Evolutionary conservation across 805 yeast species (phyloP).

Genomic region (Blastobotrys robertii): DNA sequence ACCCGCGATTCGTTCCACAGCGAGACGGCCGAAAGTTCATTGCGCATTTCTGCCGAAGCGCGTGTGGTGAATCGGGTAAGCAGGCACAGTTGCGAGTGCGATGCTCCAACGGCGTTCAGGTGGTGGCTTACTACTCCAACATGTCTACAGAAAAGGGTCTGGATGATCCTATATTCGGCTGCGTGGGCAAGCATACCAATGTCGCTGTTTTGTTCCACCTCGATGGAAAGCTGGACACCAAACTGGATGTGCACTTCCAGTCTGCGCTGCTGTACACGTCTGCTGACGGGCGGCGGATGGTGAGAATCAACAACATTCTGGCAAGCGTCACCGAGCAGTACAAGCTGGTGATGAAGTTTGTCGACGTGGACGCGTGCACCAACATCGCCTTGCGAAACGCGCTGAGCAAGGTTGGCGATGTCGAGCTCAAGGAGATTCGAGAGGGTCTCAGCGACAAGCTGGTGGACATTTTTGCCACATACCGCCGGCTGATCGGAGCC

Average conservation of each 20-base stretch:
- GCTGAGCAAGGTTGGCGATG: slow-evolving; percentile 31
- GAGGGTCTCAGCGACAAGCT: slow-evolving; percentile 44
- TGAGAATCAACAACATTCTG: slow-evolving; percentile 78
- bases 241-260: slow-evolving; percentile 80
- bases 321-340: slow-evolving; percentile 70
- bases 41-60: slow-evolving; percentile 45
- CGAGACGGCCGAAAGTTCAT: slow-evolving; percentile 62
- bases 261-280: slow-evolving; percentile 83
- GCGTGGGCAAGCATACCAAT: slow-evolving; percentile 51
- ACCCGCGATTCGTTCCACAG: slow-evolving; percentile 55
- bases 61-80: slow-evolving; percentile 45
- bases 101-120: slow-evolving; percentile 80
- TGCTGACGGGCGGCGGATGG: slow-evolving; percentile 62
- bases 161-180: slow-evolving; percentile 63
- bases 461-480: slow-evolving; percentile 48
- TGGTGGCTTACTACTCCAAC: slow-evolving; percentile 62
- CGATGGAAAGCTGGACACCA: slow-evolving; percentile 63
- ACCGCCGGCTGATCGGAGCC: slow-evolving; percentile 37
- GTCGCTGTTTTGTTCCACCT: slow-evolving; percentile 63
- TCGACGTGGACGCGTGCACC: slow-evolving; percentile 61
- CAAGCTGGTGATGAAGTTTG: slow-evolving; percentile 64
- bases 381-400: slow-evolving; percentile 45
- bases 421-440: slow-evolving; percentile 36
- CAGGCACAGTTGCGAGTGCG: slow-evolving; percentile 79
- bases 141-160: slow-evolving; percentile 31